Evolutionary conservation across 2,329 filamentous ascomycete genomes (phyloP).

Genomic region (Fusarium miscanthi): DNA sequence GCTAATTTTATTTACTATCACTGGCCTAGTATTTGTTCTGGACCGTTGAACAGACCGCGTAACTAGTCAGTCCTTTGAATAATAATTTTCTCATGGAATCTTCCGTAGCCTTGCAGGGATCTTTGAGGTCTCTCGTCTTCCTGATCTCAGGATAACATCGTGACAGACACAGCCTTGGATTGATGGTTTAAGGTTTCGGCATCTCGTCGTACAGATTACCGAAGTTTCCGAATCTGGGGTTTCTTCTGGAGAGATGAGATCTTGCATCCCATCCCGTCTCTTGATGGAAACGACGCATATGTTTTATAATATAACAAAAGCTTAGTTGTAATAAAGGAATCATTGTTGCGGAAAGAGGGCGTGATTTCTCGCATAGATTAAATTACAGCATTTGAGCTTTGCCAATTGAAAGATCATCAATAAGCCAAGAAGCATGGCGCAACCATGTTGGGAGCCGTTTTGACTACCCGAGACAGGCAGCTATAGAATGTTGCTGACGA

Average conservation of each 20-base stretch:
- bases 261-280: too few species aligned
- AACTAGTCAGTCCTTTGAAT: neutral
- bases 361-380: accelerated
- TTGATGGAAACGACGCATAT: accelerated
- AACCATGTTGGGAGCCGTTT: neutral
- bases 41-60: neutral
- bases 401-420: neutral
- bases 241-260: neutral
- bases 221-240: neutral
- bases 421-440: neutral
- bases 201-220: neutral
- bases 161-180: neutral
- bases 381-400: accelerated
- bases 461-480: neutral
- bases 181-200: neutral
- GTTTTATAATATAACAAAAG: too few species aligned
- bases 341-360: accelerated
- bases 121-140: accelerated
- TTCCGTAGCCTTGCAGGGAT: neutral
- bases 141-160: neutral
- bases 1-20: neutral
- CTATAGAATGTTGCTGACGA: neutral
- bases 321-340: accelerated
- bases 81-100: neutral
- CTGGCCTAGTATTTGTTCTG: accelerated